Percentiles rank a stretch among this genome's conserved stretches.
Evolutionary conservation across 106 monocot genomes (phyloP).

Genomic region (Dioscorea dumetorum): DNA sequence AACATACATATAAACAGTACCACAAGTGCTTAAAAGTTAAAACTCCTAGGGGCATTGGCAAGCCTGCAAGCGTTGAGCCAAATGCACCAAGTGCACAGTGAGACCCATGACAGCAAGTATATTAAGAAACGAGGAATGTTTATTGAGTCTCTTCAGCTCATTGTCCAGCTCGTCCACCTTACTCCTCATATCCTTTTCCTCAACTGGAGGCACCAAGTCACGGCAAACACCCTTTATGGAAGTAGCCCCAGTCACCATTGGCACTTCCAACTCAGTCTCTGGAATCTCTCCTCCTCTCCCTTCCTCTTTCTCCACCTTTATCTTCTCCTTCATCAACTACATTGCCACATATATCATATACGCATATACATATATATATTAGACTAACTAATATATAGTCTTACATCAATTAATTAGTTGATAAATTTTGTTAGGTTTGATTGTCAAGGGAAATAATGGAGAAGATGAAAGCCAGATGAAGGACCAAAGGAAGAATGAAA

Average conservation of each 20-base stretch:
- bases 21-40: too few species aligned
- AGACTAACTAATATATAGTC: too few species aligned
- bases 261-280: conserved; percentile 19
- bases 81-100: conserved; percentile 67
- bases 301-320: conserved; percentile 26
- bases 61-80: conserved; percentile 25
- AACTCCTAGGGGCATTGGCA: too few species aligned
- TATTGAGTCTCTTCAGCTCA: conserved; percentile 52
- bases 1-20: too few species aligned
- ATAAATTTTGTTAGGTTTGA: too few species aligned
- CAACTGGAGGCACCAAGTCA: conserved; percentile 4
- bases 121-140: conserved; percentile 59
- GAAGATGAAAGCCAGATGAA: too few species aligned
- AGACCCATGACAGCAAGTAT: conserved; percentile 62
- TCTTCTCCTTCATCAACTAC: conserved; percentile 3
- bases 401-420: not conserved
- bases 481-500: too few species aligned
- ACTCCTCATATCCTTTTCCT: conserved; percentile 23
- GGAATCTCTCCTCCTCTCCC: conserved; percentile 1
- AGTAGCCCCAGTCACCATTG: conserved; percentile 1
- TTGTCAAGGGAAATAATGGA: too few species aligned
- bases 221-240: not conserved
- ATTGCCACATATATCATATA: not conserved
- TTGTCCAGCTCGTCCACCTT: conserved; percentile 30
- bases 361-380: too few species aligned